These are phyloP conservation scores for Leucocoprinus birnbaumii DNA, from an alignment of 768 basidiomycete species.

Conservation along the genomic window DNA sequence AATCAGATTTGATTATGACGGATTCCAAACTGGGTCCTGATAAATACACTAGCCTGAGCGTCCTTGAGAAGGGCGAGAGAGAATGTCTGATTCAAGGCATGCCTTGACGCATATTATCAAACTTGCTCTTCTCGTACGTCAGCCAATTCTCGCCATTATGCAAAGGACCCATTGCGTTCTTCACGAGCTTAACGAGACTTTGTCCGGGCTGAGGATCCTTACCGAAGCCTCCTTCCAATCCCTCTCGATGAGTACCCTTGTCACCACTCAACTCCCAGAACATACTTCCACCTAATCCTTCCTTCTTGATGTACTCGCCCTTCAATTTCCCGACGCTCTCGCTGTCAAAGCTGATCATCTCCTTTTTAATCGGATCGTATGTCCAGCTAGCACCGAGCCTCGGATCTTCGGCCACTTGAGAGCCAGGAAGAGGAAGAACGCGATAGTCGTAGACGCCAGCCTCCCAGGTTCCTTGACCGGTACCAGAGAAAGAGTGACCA, in stretches of 20 bases:
- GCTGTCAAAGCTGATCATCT: conserved; percentile 83
- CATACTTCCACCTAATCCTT: conserved; percentile 89
- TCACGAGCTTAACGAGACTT: conserved; percentile 74
- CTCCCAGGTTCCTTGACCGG: conserved; percentile 92
- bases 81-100: conserved; percentile 45
- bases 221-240: conserved; percentile 71
- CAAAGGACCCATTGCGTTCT: conserved; percentile 66
- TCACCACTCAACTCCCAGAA: conserved; percentile 93
- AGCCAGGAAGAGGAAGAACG: conserved; percentile 74
- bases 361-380: conserved; percentile 69
- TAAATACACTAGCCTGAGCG: too few relatives aligned
- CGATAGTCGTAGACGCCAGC: conserved; percentile 92
- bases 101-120: conserved; percentile 75
- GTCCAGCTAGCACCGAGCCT: conserved; percentile 76
- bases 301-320: conserved; percentile 74
- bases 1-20: too few relatives aligned
- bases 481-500: conserved; percentile 72
- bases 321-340: conserved; percentile 70
- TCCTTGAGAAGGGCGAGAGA: too few relatives aligned
- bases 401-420: conserved; percentile 64
- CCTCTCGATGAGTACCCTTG: conserved; percentile 63
- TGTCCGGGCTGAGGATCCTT: conserved; percentile 70
- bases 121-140: conserved; percentile 69
- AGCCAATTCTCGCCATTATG: conserved; percentile 71
- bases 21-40: conserved; percentile 38